Evolutionary conservation across 371 early-diverging fungal species (phyloP).

Genomic region (Rhizopus stolonifer): DNA sequence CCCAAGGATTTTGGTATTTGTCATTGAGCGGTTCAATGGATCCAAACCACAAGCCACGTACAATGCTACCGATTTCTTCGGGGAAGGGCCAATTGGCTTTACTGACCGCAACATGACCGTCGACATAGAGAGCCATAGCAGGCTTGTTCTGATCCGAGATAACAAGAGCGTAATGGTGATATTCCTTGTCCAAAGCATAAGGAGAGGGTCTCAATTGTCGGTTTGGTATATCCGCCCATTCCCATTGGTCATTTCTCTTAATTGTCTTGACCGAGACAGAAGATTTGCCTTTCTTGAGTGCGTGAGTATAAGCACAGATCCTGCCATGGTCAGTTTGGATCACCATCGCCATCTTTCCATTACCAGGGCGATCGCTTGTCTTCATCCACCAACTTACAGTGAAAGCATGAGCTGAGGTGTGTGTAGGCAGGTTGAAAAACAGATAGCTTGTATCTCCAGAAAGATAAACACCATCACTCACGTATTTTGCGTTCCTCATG

Average conservation of each 20-base stretch:
- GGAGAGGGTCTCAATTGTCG: conserved; percentile 28
- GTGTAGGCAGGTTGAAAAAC: conserved; percentile 35
- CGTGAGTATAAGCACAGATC: conserved; percentile 33
- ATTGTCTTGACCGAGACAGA: conserved; percentile 30
- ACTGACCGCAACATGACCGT: conserved; percentile 37
- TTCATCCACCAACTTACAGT: conserved; percentile 54
- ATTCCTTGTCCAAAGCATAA: conserved; percentile 27
- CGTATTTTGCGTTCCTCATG: conserved; percentile 29
- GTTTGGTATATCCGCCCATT: conserved; percentile 20
- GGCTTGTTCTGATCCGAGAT: conserved; percentile 24
- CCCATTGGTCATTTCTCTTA: conserved; percentile 26
- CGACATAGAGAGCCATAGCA: conserved; percentile 36
- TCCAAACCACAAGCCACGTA: conserved; percentile 50
- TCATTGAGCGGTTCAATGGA: conserved; percentile 42
- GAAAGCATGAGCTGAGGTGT: conserved; percentile 20
- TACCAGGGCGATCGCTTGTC: conserved; percentile 11
- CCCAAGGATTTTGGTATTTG: conserved; percentile 48
- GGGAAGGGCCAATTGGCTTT: conserved; percentile 29
- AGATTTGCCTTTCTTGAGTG: conserved; percentile 1
- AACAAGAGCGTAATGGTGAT: conserved; percentile 42
- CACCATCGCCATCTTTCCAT: conserved; percentile 34
- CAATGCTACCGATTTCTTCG: conserved; percentile 11
- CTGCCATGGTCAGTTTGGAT: conserved; percentile 43
- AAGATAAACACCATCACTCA: conserved; percentile 20
- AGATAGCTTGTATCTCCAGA: conserved; percentile 40